phyloP scores from a whole-genome alignment of 345 rosid genomes.

The Eucalyptus virginea region DNA sequence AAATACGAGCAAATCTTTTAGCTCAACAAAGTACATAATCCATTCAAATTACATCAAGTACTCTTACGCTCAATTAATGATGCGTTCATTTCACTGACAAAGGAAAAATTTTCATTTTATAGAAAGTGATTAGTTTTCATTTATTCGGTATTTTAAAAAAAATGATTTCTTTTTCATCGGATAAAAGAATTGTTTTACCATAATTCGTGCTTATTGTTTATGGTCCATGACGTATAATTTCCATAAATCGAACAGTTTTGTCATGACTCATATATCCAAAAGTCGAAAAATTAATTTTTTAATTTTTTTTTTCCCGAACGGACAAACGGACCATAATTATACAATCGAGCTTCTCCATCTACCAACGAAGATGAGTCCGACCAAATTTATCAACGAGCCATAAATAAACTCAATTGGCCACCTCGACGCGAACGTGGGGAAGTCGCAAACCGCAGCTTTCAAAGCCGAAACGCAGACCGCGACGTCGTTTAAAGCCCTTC shows the following conservation, averaged over 20 bases:
- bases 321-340: background rate
- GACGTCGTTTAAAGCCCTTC: background rate
- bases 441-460: background rate
- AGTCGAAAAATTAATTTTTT: no score
- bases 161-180: no score
- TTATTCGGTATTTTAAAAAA: accelerated
- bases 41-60: background rate
- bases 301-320: no score
- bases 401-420: background rate
- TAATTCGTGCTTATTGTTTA: accelerated
- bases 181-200: background rate
- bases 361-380: background rate
- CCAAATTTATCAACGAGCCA: background rate
- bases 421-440: background rate
- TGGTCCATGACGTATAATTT: background rate
- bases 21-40: background rate
- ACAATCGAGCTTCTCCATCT: background rate
- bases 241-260: accelerated
- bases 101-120: background rate
- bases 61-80: background rate
- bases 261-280: no score
- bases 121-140: accelerated
- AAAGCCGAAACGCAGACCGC: background rate
- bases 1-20: background rate
- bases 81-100: no score